Conservation (phyloP, 441 rosid genomes). For the Arabidopsis hybrid region DNA sequence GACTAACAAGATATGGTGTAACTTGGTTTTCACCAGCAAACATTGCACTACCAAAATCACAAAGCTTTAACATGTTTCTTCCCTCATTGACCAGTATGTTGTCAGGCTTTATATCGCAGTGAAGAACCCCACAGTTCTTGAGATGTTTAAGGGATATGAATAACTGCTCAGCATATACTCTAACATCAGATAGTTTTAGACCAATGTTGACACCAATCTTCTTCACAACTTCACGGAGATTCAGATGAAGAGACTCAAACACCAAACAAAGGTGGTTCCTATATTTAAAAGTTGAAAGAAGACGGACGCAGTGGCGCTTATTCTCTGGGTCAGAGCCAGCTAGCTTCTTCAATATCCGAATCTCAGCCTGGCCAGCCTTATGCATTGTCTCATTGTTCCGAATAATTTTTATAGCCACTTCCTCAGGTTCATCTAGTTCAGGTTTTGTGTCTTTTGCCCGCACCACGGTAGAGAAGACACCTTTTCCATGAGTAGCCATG, state of each 20-base stretch:
- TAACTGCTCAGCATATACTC: conserved; percentile 61
- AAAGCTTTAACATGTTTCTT: conserved; percentile 91
- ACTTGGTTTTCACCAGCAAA: conserved; percentile 95
- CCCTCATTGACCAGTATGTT: conserved; percentile 62
- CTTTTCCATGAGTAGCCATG: conserved; percentile 97
- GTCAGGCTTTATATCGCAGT: neutral
- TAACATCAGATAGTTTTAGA: conserved; percentile 87
- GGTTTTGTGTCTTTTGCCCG: conserved; percentile 87
- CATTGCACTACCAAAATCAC: conserved; percentile 99
- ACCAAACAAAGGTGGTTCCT: conserved; percentile 98
- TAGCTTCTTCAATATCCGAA: conserved; percentile 84
- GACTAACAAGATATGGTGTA: conserved; percentile 99
- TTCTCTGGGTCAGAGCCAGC: conserved; percentile 90
- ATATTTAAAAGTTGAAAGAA: conserved; percentile 88
- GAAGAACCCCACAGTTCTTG: neutral
- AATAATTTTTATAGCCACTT: conserved; percentile 92
- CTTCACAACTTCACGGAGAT: conserved; percentile 96
- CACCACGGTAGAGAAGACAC: conserved; percentile 93
- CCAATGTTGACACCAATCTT: conserved; percentile 98
- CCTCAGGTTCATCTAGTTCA: conserved; percentile 70
- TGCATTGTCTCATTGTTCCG: conserved; percentile 93
- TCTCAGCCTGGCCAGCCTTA: conserved; percentile 90
- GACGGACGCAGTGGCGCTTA: conserved; percentile 87
- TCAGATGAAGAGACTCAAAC: conserved; percentile 97
- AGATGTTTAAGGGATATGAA: neutral